Evolutionary conservation across 1,284 basidiomycete species (phyloP), one percentile per base, ranked within the genome.

Genomic region (Leccinum subrobustum): DNA sequence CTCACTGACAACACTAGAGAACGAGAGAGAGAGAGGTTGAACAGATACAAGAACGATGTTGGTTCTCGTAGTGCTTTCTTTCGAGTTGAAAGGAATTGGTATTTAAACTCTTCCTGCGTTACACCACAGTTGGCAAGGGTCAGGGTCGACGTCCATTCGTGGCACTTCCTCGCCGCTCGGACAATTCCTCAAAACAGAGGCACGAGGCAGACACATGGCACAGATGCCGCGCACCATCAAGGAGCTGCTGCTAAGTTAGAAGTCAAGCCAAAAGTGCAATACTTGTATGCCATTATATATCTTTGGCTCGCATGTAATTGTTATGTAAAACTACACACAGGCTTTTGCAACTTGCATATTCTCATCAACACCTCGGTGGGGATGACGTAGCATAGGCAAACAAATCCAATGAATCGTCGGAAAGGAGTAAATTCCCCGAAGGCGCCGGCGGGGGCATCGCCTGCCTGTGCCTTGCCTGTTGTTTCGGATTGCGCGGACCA

Each of bases 321-420:
- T 5, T n/a, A 42, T 7, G 39, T 44, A 12, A 18, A 51, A 31
- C 65, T 64, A 67, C 60, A 55, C 52, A 39, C 50, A 57, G 12
- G 25, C 25, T 51, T 47, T 42, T 51, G 35, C 35, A 44, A 39
- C 18, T 50, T 50, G 33, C 31, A 47, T 44, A 42, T 39, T 25
- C 25, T 44, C 9, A 57, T 70, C 56, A 72, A 60, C n/a, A 63
- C 51, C 63, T 63, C 11, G 53, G 25, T 8, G 69, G 74, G 6
- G 76, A 75, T 52, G 70, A 72, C 39, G 70, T 71, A 35, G 67
- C 54, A 63, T 75, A 78, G 12, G 79, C 76, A 68, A 85, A 84
- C 58, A 85, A 68, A 68, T 85, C 75, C 62, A 85, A 68, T 7
- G 75, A 77, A 63, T 85, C 83, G 58, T 85, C 83, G 14, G 83